Evolutionary conservation across 176 grass and related monocot species (phyloP).

Genomic region (Dactylis glomerata): DNA sequence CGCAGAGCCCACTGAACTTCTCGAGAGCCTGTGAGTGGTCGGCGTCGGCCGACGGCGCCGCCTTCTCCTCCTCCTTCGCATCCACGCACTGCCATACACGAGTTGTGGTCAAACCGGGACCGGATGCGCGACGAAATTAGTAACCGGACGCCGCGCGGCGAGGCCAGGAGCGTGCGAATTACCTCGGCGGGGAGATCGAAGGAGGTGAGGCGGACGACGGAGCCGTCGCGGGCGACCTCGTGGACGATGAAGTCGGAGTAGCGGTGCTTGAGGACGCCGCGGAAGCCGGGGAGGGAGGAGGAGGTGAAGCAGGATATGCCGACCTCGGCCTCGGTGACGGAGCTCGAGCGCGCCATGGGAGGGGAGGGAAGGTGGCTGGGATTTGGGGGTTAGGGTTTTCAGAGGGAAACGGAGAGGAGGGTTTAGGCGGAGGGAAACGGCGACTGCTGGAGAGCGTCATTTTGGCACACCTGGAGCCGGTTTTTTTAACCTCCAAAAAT

Average conservation of each 20-base stretch:
- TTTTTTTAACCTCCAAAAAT: too few relatives aligned
- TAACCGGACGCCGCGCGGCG: not conserved
- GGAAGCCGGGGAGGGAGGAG: conserved; percentile 77
- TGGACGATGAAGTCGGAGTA: conserved; percentile 95
- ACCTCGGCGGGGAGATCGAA: conserved; percentile 82
- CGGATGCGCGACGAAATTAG: not conserved
- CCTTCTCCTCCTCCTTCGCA: conserved; percentile 53
- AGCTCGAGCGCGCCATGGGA: conserved; percentile 58
- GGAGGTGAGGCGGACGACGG: conserved; percentile 68
- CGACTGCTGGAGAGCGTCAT: too few relatives aligned
- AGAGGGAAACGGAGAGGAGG: not conserved
- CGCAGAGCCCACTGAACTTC: conserved; percentile 60
- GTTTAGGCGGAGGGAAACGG: not conserved
- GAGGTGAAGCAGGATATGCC: conserved; percentile 89
- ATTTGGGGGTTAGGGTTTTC: conserved; percentile 36
- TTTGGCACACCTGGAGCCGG: too few relatives aligned
- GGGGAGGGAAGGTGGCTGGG: conserved; percentile 13
- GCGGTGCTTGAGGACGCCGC: conserved; percentile 86
- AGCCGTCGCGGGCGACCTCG: conserved; percentile 64
- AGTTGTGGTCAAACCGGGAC: not conserved
- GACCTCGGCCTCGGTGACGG: conserved; percentile 71
- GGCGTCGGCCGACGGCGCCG: conserved; percentile 37
- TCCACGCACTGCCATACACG: conserved; percentile 43
- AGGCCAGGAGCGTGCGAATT: not conserved
- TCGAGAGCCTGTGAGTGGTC: conserved; percentile 59